These are phyloP conservation scores for Cordyceps tenuipes DNA, from an alignment of 2,329 filamentous ascomycete genomes.

Conservation along the genomic window DNA sequence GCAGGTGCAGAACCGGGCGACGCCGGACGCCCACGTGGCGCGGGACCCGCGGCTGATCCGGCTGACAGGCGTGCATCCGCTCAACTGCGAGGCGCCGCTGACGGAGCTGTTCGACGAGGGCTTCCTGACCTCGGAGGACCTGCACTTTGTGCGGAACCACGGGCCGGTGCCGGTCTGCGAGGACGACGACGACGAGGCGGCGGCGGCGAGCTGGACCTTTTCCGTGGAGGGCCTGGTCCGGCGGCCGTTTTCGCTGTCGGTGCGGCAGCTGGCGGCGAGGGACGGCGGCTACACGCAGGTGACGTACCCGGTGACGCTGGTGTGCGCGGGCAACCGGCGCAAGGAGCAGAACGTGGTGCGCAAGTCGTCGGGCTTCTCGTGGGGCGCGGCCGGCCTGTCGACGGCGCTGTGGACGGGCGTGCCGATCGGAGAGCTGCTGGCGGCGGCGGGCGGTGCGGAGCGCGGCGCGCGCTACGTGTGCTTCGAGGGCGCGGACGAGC, in stretches of 20 bases:
- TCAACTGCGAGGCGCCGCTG: constrained; percentile 81
- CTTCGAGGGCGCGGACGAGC: constrained; percentile 81
- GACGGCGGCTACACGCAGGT: constrained; percentile 75
- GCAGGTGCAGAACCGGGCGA: not conserved
- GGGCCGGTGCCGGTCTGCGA: constrained; percentile 71
- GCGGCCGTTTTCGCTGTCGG: constrained; percentile 60
- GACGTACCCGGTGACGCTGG: constrained; percentile 78
- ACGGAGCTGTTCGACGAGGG: constrained; percentile 69
- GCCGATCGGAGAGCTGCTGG: constrained; percentile 62
- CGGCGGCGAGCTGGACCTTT: constrained; percentile 71
- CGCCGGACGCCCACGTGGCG: constrained; percentile 50
- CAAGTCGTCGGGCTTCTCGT: constrained; percentile 90
- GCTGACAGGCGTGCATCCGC: constrained; percentile 81
- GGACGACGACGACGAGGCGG: too few relatives aligned
- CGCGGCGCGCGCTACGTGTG: constrained; percentile 73
- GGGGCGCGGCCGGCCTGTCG: constrained; percentile 80
- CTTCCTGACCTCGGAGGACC: constrained; percentile 76
- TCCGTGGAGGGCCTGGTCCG: constrained; percentile 77
- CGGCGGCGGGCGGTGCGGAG: constrained; percentile 55
- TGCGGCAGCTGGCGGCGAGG: constrained; percentile 63
- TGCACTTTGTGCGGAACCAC: constrained; percentile 91
- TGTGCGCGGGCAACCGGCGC: constrained; percentile 83
- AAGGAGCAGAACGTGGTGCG: constrained; percentile 90
- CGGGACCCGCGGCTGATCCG: constrained; percentile 76
- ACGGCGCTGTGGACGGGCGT: constrained; percentile 85